These are phyloP conservation scores for Gloeopeniophorella convolvens DNA, from an alignment of 768 basidiomycete species.

Conservation along the genomic window DNA sequence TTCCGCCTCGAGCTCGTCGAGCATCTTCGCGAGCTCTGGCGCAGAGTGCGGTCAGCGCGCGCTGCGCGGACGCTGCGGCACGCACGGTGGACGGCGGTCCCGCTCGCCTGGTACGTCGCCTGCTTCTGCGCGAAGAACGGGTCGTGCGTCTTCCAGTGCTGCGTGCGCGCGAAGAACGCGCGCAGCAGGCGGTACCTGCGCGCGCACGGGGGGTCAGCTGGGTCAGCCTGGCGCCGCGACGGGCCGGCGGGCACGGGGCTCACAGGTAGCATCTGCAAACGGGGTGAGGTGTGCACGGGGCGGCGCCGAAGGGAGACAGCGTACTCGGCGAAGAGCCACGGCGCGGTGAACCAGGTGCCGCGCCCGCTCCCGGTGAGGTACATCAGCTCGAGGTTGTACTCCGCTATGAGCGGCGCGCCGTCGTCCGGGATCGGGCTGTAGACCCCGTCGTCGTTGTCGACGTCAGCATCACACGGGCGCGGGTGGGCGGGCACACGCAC, in stretches of 20 bases:
- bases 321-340: conserved; percentile 96
- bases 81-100: conserved; percentile 71
- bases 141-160: conserved; percentile 70
- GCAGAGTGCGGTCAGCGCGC: not conserved
- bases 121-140: conserved; percentile 79
- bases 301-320: conserved; percentile 27
- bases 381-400: conserved; percentile 74
- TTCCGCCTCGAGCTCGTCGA: conserved; percentile 56
- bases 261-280: conserved; percentile 64
- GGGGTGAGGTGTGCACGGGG: not conserved
- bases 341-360: conserved; percentile 84
- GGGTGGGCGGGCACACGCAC: conserved; percentile 35
- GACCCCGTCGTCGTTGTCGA: conserved; percentile 5
- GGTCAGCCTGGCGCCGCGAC: not conserved
- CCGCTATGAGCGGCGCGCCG: conserved; percentile 56
- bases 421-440: conserved; percentile 66
- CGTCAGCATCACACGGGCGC: not conserved
- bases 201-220: not conserved
- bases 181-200: conserved; percentile 81
- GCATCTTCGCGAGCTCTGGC: conserved; percentile 65
- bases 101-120: conserved; percentile 74
- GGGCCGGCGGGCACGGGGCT: too few relatives aligned
- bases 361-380: conserved; percentile 38
- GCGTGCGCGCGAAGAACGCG: conserved; percentile 59
- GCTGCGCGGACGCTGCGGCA: conserved; percentile 7